A percentile compares a stretch with the other conserved stretches of the same genome.
Evolutionary conservation across 129 eudicot species (phyloP).

Genomic region (Artemisia tridentata): DNA sequence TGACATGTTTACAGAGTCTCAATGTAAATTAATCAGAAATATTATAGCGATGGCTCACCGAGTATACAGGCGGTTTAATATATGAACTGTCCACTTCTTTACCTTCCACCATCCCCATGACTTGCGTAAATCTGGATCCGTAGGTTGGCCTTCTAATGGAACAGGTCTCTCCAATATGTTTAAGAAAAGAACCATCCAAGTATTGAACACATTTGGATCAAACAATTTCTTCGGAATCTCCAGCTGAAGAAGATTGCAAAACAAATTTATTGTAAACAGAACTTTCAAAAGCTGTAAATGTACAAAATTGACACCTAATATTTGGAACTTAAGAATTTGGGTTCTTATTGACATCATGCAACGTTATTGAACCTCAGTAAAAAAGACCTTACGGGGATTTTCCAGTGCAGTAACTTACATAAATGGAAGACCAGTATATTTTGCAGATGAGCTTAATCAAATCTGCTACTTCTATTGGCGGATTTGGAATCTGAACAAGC

Average conservation of each 20-base stretch:
- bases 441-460: slow-evolving; percentile 93
- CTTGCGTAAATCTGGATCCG: slow-evolving; percentile 82
- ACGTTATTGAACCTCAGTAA: no score
- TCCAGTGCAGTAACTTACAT: slow-evolving; percentile 44
- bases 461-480: slow-evolving; percentile 80
- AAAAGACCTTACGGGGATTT: no score
- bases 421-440: slow-evolving; percentile 96
- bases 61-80: slow-evolving; percentile 4
- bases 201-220: slow-evolving; percentile 80
- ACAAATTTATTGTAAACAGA: slow-evolving; percentile 2
- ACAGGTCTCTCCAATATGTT: slow-evolving; percentile 91
- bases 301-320: not conserved
- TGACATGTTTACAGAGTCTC: not conserved
- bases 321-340: no score
- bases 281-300: not conserved
- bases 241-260: slow-evolving; percentile 42
- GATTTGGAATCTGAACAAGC: slow-evolving; percentile 79
- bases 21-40: not conserved
- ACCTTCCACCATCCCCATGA: slow-evolving; percentile 39
- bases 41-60: not conserved
- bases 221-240: slow-evolving; percentile 88
- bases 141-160: slow-evolving; percentile 86
- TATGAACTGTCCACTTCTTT: slow-evolving; percentile 3
- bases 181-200: slow-evolving; percentile 86
- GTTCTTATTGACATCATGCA: no score